Evolutionary conservation across 352 stramenopile genomes (phyloP), one percentile per base, ranked within the genome.

Genomic region (Pythium plurisporium): DNA sequence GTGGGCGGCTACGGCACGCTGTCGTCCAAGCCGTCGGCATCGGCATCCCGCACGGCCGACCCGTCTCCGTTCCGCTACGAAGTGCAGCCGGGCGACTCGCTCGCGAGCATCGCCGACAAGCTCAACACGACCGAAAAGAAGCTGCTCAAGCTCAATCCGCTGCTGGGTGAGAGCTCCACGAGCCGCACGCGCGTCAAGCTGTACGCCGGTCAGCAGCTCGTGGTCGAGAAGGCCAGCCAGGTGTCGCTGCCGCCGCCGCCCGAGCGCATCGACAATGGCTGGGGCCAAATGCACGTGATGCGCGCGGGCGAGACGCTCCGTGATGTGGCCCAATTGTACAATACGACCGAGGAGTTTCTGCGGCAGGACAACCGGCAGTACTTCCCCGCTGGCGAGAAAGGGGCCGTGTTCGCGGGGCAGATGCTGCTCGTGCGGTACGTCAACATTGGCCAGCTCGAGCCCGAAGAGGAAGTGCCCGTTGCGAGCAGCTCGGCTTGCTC

Each of bases 261-360:
- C 50, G 80, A 91, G 48, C 79, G 67, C 55, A 92, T 94, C 43
- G 84, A 94, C 70, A 74, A 84, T 40, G 84, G 84, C 44, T 94
- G 84, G 84, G 84, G 84, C 1, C 78, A 90, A 42, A 92, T 94
- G 82, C 84, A 94, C 49, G 49, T 92, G 20, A 81, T 92, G 55
- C 76, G 79, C 25, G 48, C 73, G 0, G 81, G 79, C 34, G 84
- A 94, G 57, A 77, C 80, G 54, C 65, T 94, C 49, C 61, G 72
- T n/a, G 63, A 40, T 58, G 91, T 94, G 42, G 80, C 82, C 27
- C 54, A 53, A 58, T 70, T 84, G 33, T 94, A 92, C 73, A 92
- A 94, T 65, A 91, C 82, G 40, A 88, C 68, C 20, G 79, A 90
- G 46, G 76, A 87, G 65, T 55, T 83, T n/a, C 65, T 94, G 43